Percentiles rank a stretch among this genome's conserved stretches.
Conservation (phyloP, 2,329 filamentous ascomycete species). For the Didymella sp. region DNA sequence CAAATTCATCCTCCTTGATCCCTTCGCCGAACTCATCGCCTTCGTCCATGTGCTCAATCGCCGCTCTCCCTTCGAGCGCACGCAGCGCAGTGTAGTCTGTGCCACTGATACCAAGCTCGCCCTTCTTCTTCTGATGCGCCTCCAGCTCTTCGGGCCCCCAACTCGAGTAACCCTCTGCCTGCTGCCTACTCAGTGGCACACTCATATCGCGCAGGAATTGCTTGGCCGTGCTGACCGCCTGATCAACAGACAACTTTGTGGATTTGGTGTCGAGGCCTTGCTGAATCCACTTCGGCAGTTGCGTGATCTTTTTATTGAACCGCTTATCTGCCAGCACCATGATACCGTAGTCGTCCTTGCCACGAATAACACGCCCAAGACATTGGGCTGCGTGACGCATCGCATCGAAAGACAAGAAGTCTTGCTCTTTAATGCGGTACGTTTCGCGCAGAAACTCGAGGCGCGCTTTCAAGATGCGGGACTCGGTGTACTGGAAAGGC, state of each 20-base stretch:
- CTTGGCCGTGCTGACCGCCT: conserved; percentile 88
- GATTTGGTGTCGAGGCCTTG: conserved; percentile 85
- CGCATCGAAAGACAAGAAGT: conserved; percentile 97
- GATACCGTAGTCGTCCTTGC: conserved; percentile 99
- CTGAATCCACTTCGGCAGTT: conserved; percentile 96
- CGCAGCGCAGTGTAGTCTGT: conserved; percentile 58
- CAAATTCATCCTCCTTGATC: conserved; percentile 43
- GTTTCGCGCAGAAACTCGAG: conserved; percentile 97
- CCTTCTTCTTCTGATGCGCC: conserved; percentile 76
- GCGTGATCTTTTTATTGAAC: conserved; percentile 87
- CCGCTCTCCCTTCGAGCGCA: conserved; percentile 40
- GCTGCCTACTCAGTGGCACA: conserved; percentile 80
- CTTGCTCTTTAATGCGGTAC: conserved; percentile 94
- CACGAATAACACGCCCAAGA: conserved; percentile 88
- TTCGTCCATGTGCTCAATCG: conserved; percentile 30
- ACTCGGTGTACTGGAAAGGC: conserved; percentile 98
- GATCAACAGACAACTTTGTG: conserved; percentile 91
- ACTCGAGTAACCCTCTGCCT: conserved; percentile 91
- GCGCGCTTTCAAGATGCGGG: conserved; percentile 91
- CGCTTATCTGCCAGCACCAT: conserved; percentile 96
- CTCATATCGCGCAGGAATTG: conserved; percentile 91
- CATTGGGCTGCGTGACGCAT: conserved; percentile 99
- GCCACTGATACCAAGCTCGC: conserved; percentile 71
- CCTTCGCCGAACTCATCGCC: conserved; percentile 21
- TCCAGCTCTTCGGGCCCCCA: conserved; percentile 85